Percentiles rank a stretch among this genome's conserved stretches.
Conservation (phyloP, 2,329 filamentous ascomycete species). For the Colletotrichum liaoningense region DNA sequence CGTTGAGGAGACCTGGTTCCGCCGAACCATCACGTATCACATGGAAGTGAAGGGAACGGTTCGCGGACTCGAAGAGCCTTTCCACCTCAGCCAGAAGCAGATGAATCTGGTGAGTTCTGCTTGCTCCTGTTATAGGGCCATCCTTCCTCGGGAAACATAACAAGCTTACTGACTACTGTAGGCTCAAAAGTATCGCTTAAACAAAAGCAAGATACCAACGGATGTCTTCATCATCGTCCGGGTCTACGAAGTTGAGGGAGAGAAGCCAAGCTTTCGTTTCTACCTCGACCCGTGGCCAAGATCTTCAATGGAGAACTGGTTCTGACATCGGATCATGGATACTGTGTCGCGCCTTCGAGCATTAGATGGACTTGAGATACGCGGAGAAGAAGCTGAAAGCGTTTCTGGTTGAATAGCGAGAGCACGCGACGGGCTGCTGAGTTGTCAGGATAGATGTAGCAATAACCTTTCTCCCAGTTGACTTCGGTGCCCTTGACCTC, state of each 20-base stretch:
- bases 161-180: neutral
- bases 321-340: neutral
- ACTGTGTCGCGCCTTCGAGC: neutral
- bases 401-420: neutral
- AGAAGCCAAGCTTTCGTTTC: neutral
- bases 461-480: neutral
- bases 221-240: neutral
- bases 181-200: neutral
- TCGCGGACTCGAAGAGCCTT: neutral
- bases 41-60: constrained; percentile 2
- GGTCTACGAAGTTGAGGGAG: neutral
- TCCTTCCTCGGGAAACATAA: no score
- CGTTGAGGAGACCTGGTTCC: neutral
- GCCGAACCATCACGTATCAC: neutral
- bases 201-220: neutral
- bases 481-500: neutral
- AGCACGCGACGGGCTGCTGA: neutral
- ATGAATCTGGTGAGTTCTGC: neutral
- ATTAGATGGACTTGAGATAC: neutral
- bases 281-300: neutral
- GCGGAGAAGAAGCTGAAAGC: neutral
- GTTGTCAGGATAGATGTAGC: neutral
- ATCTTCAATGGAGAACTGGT: neutral
- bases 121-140: neutral
- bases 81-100: neutral